Conservation (phyloP, 129 eudicot species). For the Flaveria ramosissima region DNA sequence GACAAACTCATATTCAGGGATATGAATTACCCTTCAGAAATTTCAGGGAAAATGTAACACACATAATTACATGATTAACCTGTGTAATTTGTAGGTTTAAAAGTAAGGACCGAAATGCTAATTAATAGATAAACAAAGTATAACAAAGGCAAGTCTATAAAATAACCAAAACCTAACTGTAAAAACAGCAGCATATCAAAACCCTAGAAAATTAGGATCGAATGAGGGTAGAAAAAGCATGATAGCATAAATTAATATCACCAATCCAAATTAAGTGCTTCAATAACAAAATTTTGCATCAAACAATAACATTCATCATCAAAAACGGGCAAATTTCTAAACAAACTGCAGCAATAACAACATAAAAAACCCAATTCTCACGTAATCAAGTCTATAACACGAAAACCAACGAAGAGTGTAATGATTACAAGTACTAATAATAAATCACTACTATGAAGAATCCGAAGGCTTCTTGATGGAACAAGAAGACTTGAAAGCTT, state of each 20-base stretch:
- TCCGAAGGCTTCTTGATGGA: constrained; percentile 45
- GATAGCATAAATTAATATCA: background rate
- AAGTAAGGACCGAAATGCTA: too few relatives aligned
- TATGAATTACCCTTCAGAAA: too few relatives aligned
- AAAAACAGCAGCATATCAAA: constrained; percentile 18
- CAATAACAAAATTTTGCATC: constrained; percentile 4
- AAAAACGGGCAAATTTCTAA: background rate
- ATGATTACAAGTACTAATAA: background rate
- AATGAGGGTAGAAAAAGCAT: background rate
- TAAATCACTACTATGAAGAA: constrained; percentile 4
- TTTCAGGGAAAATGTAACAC: too few relatives aligned
- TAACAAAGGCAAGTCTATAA: background rate
- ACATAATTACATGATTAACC: too few relatives aligned
- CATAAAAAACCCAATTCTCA: too few relatives aligned
- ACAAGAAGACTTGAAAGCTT: constrained; percentile 70
- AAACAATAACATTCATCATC: background rate
- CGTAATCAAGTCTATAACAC: background rate
- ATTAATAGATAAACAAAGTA: too few relatives aligned
- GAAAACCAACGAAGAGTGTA: background rate
- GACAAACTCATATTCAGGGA: too few relatives aligned
- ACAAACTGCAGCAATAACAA: background rate
- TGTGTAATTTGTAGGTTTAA: too few relatives aligned
- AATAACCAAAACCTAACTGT: background rate
- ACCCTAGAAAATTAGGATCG: constrained; percentile 29
- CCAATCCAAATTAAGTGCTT: background rate